Percentiles rank a stretch among this genome's conserved stretches.
phyloP scores from a whole-genome alignment of 2,329 filamentous ascomycete genomes.

The Thermothelomyces thermophilus region DNA sequence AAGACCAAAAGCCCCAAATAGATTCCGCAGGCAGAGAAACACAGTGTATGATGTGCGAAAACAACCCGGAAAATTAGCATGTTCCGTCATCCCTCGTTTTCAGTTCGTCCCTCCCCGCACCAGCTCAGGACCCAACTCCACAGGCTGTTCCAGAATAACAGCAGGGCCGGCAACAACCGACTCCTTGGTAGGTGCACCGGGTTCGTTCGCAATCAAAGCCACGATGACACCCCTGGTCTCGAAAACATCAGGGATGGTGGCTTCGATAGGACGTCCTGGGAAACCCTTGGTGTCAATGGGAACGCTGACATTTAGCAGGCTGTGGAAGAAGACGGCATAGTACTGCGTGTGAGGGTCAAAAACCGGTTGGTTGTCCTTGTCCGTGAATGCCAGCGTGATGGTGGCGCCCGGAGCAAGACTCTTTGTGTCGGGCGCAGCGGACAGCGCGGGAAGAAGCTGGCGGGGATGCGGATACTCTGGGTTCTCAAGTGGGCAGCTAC shows the following conservation, averaged over 20 bases:
- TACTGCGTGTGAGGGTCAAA: slow-evolving; percentile 15
- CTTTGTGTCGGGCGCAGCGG: slow-evolving; percentile 13
- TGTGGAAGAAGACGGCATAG: slow-evolving; percentile 22
- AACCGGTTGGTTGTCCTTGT: slow-evolving; percentile 12
- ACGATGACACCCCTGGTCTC: slow-evolving; percentile 21
- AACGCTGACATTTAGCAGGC: slow-evolving; percentile 17
- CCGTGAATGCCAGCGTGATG: slow-evolving; percentile 15
- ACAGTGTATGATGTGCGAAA: no score
- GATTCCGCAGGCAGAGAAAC: no score
- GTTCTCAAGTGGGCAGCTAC: slow-evolving; percentile 22
- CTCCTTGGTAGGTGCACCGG: slow-evolving; percentile 19
- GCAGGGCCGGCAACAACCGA: slow-evolving; percentile 20
- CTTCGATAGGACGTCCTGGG: slow-evolving; percentile 14
- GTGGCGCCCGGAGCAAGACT: slow-evolving; percentile 16
- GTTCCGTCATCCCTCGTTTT: no score
- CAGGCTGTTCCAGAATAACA: slow-evolving; percentile 16
- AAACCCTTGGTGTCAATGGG: slow-evolving; percentile 15
- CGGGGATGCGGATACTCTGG: slow-evolving; percentile 19
- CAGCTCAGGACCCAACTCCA: background rate
- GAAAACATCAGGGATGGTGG: slow-evolving; percentile 18
- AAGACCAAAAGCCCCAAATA: no score
- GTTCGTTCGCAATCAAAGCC: slow-evolving; percentile 15
- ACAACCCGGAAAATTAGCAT: no score
- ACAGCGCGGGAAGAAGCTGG: slow-evolving; percentile 15
- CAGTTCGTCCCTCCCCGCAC: background rate